Conservation (phyloP, 2,329 filamentous ascomycete species). For the Nectriaceae sp. region DNA sequence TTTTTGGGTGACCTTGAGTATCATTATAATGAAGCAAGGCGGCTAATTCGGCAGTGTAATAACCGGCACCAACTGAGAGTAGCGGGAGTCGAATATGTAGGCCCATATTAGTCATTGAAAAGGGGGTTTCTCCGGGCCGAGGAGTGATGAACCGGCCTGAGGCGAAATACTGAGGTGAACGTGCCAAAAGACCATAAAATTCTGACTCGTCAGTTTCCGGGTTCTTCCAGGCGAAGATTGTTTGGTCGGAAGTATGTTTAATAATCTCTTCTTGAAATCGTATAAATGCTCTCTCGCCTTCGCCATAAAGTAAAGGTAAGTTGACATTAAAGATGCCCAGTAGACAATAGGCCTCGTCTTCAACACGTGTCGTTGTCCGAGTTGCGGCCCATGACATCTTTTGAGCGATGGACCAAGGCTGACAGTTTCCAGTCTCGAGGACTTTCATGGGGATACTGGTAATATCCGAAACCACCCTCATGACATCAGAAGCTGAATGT, state of each 20-base stretch:
- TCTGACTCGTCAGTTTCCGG: background rate
- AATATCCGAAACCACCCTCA: background rate
- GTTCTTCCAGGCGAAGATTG: background rate
- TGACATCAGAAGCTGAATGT: background rate
- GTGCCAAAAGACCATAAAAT: background rate
- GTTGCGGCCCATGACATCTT: background rate
- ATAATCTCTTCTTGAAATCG: conserved; percentile 23
- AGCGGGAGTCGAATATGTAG: too few species aligned
- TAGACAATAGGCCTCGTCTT: conserved; percentile 22
- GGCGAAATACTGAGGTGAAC: background rate
- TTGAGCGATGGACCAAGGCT: background rate
- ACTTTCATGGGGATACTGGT: background rate
- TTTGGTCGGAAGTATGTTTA: background rate
- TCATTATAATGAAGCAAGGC: too few species aligned
- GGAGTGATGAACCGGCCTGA: too few species aligned
- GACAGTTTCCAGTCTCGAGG: background rate
- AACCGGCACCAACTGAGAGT: too few species aligned
- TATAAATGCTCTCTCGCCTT: conserved; percentile 17
- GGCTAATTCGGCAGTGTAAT: too few species aligned
- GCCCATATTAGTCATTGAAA: too few species aligned
- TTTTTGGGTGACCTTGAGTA: too few species aligned
- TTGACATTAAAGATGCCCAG: conserved; percentile 21
- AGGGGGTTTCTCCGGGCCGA: too few species aligned
- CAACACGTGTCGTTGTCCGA: conserved; percentile 12
- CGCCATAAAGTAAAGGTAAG: conserved; percentile 23